Evolutionary conservation across 192 early-diverging fungal species (phyloP).

Genomic region (Haplosporangium gracile): DNA sequence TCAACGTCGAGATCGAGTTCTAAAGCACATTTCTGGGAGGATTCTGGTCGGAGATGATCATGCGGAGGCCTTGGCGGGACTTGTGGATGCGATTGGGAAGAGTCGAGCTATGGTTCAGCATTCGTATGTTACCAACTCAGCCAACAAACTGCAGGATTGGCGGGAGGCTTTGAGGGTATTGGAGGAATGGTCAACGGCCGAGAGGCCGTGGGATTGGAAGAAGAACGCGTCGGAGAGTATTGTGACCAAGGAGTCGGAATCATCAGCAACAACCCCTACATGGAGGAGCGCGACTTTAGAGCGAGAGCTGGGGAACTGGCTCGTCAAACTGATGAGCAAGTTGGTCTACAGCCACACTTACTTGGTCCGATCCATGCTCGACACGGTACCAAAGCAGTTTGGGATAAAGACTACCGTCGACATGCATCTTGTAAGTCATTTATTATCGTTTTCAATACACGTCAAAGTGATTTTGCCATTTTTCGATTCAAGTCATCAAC

Average conservation of each 20-base stretch:
- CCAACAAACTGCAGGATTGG: conserved; percentile 17
- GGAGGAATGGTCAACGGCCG: conserved; percentile 24
- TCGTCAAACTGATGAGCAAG: conserved; percentile 20
- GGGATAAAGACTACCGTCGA: conserved; percentile 25
- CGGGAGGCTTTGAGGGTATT: conserved; percentile 28
- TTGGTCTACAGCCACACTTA: conserved; percentile 48
- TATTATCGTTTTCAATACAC: not conserved
- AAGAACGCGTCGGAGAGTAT: no score
- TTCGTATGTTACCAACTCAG: not conserved
- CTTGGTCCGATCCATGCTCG: conserved; percentile 36
- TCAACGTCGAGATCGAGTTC: not conserved
- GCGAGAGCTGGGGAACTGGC: conserved; percentile 7
- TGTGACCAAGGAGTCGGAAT: not conserved
- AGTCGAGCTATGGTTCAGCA: conserved; percentile 32
- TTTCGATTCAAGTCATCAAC: not conserved
- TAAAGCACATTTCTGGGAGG: conserved; percentile 21
- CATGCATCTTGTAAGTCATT: conserved; percentile 39
- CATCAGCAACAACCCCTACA: not conserved
- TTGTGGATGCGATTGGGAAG: conserved; percentile 36
- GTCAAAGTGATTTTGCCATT: not conserved
- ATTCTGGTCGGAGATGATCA: not conserved
- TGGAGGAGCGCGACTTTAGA: conserved; percentile 13
- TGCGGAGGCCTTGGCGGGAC: not conserved
- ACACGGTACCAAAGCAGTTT: conserved; percentile 22
- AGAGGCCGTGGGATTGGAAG: not conserved